These are phyloP conservation scores for Harringtonia aguacate DNA, from an alignment of 2,329 filamentous ascomycete species.

Conservation along the genomic window DNA sequence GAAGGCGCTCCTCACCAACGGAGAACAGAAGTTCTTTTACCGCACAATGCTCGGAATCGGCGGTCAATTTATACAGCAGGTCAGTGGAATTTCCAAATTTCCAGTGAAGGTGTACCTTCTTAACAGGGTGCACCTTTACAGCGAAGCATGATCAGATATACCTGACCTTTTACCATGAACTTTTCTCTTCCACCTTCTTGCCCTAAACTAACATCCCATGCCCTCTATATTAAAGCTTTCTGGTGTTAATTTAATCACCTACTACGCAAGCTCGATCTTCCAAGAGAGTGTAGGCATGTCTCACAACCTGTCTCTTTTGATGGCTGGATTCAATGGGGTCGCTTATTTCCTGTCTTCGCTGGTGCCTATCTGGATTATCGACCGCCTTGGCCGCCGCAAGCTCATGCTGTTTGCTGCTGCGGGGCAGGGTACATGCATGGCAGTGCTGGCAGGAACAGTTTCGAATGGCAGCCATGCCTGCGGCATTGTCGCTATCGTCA, in stretches of 20 bases:
- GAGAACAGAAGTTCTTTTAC: constrained; percentile 2
- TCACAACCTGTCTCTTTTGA: constrained; percentile 3
- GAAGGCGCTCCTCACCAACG: constrained; percentile 3
- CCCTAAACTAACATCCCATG: too few relatives aligned
- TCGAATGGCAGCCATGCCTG: constrained; percentile 21
- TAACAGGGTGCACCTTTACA: too few relatives aligned
- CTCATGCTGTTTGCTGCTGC: constrained; percentile 56
- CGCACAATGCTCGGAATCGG: constrained; percentile 2
- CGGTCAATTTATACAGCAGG: constrained; percentile 13
- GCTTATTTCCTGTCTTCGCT: constrained; percentile 6
- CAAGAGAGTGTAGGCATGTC: constrained; percentile 6
- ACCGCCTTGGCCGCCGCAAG: constrained; percentile 60
- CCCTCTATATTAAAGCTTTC: too few relatives aligned
- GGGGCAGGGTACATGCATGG: constrained; percentile 61
- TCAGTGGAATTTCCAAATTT: too few relatives aligned
- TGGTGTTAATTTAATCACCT: constrained; percentile 17
- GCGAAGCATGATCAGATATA: too few relatives aligned
- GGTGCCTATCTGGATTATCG: constrained; percentile 28
- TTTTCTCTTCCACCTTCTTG: too few relatives aligned
- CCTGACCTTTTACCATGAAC: too few relatives aligned
- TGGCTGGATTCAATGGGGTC: constrained; percentile 5
- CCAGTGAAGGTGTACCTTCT: too few relatives aligned
- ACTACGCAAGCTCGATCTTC: constrained; percentile 5
- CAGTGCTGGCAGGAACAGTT: constrained; percentile 39
- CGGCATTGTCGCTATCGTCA: constrained; percentile 55